These are phyloP conservation scores for Colletotrichum endophyticum DNA, from an alignment of 2,329 filamentous ascomycete species.

Conservation along the genomic window DNA sequence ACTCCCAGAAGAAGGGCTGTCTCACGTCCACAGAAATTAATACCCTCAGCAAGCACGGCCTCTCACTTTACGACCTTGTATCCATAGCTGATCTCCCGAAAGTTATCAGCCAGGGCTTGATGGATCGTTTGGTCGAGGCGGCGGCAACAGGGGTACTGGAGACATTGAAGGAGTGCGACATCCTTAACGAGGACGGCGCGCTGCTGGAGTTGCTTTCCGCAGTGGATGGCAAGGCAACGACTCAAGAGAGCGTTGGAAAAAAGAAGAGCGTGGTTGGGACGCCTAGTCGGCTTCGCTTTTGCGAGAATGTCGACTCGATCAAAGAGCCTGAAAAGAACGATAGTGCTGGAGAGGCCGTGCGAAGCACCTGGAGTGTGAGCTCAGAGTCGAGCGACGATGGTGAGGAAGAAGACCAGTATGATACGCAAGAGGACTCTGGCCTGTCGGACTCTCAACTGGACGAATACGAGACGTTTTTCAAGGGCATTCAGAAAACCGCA, in stretches of 20 bases:
- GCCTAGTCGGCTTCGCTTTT: background rate
- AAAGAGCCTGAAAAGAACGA: background rate
- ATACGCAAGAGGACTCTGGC: background rate
- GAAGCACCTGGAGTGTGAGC: background rate
- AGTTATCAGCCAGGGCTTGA: background rate
- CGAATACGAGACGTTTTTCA: background rate
- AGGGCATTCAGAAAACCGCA: background rate
- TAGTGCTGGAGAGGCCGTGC: too few species aligned
- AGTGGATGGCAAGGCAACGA: background rate
- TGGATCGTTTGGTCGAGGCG: background rate
- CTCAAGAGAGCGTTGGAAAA: background rate
- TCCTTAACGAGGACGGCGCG: background rate
- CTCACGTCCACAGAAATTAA: background rate
- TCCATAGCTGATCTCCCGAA: background rate
- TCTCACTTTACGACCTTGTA: background rate
- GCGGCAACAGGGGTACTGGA: background rate
- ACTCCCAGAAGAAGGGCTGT: background rate
- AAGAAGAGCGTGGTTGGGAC: background rate
- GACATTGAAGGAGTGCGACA: background rate
- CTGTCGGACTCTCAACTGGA: background rate
- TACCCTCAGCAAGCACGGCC: background rate
- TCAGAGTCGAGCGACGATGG: background rate
- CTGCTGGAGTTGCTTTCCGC: background rate
- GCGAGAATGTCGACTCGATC: background rate
- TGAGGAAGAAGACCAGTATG: accelerated